Conservation (phyloP, 1,139 yeast genomes). For the Diutina ranongensis region DNA sequence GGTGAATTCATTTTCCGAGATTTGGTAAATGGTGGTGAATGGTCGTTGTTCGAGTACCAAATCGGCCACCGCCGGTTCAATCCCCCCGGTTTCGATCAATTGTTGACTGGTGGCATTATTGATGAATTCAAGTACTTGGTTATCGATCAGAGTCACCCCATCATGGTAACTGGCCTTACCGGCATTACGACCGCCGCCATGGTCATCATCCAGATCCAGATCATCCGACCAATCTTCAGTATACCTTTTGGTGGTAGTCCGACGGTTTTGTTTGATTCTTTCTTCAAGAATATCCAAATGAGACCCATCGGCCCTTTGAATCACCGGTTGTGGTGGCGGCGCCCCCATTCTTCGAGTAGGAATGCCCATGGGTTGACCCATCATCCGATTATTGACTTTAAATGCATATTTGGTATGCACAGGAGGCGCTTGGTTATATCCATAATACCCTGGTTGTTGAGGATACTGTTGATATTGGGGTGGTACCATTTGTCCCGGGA, state of each 20-base stretch:
- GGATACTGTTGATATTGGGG: neutral
- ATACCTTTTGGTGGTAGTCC: slow-evolving; percentile 15
- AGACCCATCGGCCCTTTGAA: slow-evolving; percentile 15
- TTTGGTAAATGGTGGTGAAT: slow-evolving; percentile 40
- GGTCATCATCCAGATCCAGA: slow-evolving; percentile 28
- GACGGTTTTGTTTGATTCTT: slow-evolving; percentile 22
- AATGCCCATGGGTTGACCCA: neutral
- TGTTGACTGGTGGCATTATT: slow-evolving; percentile 70
- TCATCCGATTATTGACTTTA: neutral
- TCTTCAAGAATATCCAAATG: slow-evolving; percentile 31
- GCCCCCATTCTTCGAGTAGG: neutral
- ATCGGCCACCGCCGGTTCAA: slow-evolving; percentile 58
- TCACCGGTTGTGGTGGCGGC: neutral
- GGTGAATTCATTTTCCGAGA: slow-evolving; percentile 44
- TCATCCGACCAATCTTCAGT: slow-evolving; percentile 28
- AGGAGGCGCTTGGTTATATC: neutral
- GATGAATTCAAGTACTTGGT: slow-evolving; percentile 61
- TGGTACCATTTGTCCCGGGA: neutral
- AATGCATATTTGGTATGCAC: slow-evolving; percentile 3
- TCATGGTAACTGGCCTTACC: slow-evolving; percentile 22
- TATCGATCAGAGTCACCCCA: slow-evolving; percentile 45
- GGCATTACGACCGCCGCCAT: slow-evolving; percentile 29
- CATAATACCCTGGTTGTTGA: neutral
- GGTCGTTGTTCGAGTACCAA: slow-evolving; percentile 58
- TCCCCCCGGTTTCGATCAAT: slow-evolving; percentile 67